Evolutionary conservation across 1,284 basidiomycete genomes (phyloP), one percentile per base, ranked within the genome.

Genomic region (Ganoderma multipileum): DNA sequence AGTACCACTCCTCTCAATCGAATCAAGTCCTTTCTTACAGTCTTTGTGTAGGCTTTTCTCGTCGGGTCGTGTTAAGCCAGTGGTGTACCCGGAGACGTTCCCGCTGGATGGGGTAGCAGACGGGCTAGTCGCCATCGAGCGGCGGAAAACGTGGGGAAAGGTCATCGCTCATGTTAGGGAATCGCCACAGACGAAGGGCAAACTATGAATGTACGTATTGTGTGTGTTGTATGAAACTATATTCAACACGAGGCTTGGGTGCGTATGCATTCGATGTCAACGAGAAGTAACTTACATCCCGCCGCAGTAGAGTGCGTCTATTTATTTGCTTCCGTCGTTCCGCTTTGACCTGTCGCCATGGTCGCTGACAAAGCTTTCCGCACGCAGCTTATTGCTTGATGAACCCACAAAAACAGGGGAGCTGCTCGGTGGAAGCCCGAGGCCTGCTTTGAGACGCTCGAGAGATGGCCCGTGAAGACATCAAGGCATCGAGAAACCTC

Each of bases 81-180:
- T 95, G 3, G 84, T 91, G 8, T 98, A 94, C 76, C 83, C 89
- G 12, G 85, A 90, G 64, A 78, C 92, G 2, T 98, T 91, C 80
- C 81, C 87, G 0, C 77, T 94, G 6, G 88, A 89, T 26, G 80
- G 79, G 30, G 77, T 92, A 6, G 80, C 82, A 11, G 86, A 89
- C 1, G 97, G 95, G 0, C 83, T 99, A 14, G 83, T 83, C 41
- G 88, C 88, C 4, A 82, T 99, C 14, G 91, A 95, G 76, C 85
- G 85, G 64, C 84, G 97, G 68, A 90, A 95, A 82, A 97, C 96
- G 2, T 99, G 95, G 94, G 97, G 97, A 0, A 99, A 99, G 80
- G 94, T 87, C 0, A 84, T 97, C 26, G 87, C 95, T 1, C 85
- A 85, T 47, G 80, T 99, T 42, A 85, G 85, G 66, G 81, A 86